Base-by-base conservation (phyloP, 768 basidiomycete species). In the Pleurotus pulmonarius region DNA sequence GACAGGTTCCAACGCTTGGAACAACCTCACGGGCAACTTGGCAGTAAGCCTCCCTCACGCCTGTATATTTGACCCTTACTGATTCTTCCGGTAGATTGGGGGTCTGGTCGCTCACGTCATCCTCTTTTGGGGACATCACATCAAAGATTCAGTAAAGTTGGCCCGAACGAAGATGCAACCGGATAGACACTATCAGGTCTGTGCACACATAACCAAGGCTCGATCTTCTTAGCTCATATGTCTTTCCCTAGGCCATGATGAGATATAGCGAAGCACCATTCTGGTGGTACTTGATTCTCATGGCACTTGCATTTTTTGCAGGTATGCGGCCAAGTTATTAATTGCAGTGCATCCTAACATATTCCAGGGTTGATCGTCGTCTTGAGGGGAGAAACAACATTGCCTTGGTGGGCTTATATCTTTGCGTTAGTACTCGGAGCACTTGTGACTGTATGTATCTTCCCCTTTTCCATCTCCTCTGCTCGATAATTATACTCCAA, bases 331-430 rank as follows among this genome's bases (percentile, higher is more conserved):
- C 9, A 34, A 34, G 29, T 34, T 9, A 34, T 34, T 34, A 34
- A 34, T 8, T 2, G 3, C 3, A 34, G 29, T 34, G 29, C 9
- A 34, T 1, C 29, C 29, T 34, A 34, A 34, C 11, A 34, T 34
- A 11, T 34, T 34, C 11, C 16, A 78, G 83, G 83, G 16, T 68
- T 86, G 49, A 75, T 83, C 34, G 83, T 83, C 16, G 76, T 82
- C 0, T 51, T 82, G 58, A 81, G 76, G 60, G 84, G 82, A 16
- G 72, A 85, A 58, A 85, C 83, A 1, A 83, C 83, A 0, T 74
- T 87, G 16, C 81, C 83, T 4, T 82, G 78, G 78, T 85, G 81
- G 77, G 80, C 80, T 2, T 86, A 80, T 64, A 76, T 87, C 24
- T 65, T 82, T 47, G 82, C 85, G 0, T 67, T 87, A 15, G 61